Evolutionary conservation across 2,329 filamentous ascomycete genomes (phyloP).

Genomic region (Neonectria hederae): DNA sequence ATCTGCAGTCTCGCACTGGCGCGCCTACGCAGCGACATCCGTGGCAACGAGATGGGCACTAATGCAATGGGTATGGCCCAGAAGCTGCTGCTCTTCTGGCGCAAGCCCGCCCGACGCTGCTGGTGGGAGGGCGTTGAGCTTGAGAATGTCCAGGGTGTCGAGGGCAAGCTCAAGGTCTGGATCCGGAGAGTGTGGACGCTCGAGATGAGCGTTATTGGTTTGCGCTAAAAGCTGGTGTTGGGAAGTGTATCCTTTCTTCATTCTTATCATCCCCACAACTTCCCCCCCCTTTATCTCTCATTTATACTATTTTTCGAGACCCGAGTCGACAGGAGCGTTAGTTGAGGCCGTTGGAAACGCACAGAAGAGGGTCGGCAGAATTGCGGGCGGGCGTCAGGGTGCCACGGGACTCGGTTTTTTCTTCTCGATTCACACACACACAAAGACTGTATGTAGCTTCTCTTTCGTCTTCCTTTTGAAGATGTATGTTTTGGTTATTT

Average conservation of each 20-base stretch:
- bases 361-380: constrained; percentile 33
- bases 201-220: constrained; percentile 94
- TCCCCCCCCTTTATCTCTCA: constrained; percentile 22
- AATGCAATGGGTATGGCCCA: constrained; percentile 97
- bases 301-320: constrained; percentile 29
- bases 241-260: constrained; percentile 21
- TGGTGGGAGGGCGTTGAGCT: constrained; percentile 99
- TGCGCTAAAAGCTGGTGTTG: constrained; percentile 61
- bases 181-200: constrained; percentile 98
- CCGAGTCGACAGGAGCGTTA: constrained; percentile 25
- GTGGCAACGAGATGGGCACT: constrained; percentile 77
- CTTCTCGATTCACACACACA: constrained; percentile 25
- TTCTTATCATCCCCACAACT: constrained; percentile 21
- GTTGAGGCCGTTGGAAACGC: constrained; percentile 33
- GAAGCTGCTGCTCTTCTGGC: constrained; percentile 96
- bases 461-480: neutral
- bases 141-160: constrained; percentile 86
- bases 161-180: constrained; percentile 96
- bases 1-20: constrained; percentile 96
- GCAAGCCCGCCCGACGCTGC: constrained; percentile 93
- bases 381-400: constrained; percentile 42
- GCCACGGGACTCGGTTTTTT: constrained; percentile 37
- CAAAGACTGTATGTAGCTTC: constrained; percentile 20
- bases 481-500: constrained; percentile 1
- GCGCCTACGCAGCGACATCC: constrained; percentile 89